A percentile compares a stretch with the other conserved stretches of the same genome.
Conservation (phyloP, 1,139 yeast species). For the Yamadazyma kanchanaburiensis region DNA sequence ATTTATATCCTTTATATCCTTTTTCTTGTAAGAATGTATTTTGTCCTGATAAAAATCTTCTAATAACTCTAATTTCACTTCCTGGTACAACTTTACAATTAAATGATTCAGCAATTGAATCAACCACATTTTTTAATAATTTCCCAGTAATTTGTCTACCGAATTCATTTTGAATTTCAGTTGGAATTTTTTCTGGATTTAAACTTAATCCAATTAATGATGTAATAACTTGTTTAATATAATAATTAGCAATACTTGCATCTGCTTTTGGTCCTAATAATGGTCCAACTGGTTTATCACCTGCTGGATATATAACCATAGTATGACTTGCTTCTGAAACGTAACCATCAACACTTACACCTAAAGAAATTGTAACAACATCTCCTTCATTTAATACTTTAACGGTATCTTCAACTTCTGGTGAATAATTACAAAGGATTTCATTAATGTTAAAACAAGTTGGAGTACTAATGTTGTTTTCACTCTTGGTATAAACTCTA, state of each 20-base stretch:
- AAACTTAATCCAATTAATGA: slow-evolving; percentile 71
- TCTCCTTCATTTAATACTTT: slow-evolving; percentile 71
- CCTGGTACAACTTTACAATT: slow-evolving; percentile 89
- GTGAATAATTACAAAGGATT: slow-evolving; percentile 75
- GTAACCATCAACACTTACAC: slow-evolving; percentile 94
- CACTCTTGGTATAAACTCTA: slow-evolving; percentile 55
- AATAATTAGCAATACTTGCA: slow-evolving; percentile 82
- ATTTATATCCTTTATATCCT: slow-evolving; percentile 88
- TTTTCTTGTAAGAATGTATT: slow-evolving; percentile 87
- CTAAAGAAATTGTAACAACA: slow-evolving; percentile 75
- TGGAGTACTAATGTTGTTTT: slow-evolving; percentile 91
- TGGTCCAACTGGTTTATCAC: slow-evolving; percentile 66
- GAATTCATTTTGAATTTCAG: slow-evolving; percentile 27
- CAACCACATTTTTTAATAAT: slow-evolving; percentile 70
- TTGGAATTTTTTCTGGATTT: slow-evolving; percentile 71
- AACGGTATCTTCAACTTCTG: slow-evolving; percentile 66
- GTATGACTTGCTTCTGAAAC: slow-evolving; percentile 87
- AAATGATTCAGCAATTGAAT: slow-evolving; percentile 74
- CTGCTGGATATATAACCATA: slow-evolving; percentile 73
- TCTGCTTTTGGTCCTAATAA: slow-evolving; percentile 83
- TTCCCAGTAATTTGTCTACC: slow-evolving; percentile 55
- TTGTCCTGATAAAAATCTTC: slow-evolving; percentile 95
- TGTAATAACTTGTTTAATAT: slow-evolving; percentile 81
- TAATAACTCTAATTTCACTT: slow-evolving; percentile 82
- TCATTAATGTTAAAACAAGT: slow-evolving; percentile 84